Evolutionary conservation across 306 rosid species (phyloP), one percentile per base, ranked within the genome.

Genomic region (Clitoria ternatea): DNA sequence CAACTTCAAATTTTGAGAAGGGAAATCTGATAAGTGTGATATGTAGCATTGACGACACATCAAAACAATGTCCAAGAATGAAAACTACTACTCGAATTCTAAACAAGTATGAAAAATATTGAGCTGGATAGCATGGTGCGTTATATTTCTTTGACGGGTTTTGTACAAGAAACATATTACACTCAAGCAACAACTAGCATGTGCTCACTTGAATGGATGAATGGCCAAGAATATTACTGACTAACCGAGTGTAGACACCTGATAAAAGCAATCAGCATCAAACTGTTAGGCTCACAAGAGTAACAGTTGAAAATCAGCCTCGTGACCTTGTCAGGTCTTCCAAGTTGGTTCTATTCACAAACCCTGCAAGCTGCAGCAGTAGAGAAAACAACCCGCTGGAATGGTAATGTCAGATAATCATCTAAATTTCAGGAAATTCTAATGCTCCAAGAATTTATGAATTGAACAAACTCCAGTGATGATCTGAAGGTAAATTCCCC

Each of bases 391-490:
- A 35, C 9, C 13, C 3, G 39, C 40, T 27, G 62, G 67, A 17
- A 53, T 24, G 81, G 70, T 49, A 70, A 66, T 27, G 44, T 45
- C 47, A 35, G 32, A 70, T 56, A 64, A 75, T 66, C 60, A 66
- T 13, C 55, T 52, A 36, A 42, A 55, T 68, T 61, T 76, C 80
- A 53, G 54, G 73, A 37, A 47, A 30, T n/a, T n/a, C 10, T 32
- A 39, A 23, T 52, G 79, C 53, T 52, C 71, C 30, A 49, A 42
- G 42, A 50, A 18, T 67, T 60, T 79, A 92, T 8, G 92, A 22
- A 59, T 75, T 65, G 69, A 89, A 88, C 62, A 92, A 17, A 71
- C 61, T 63, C 98, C 98, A 89, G 74, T 85, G 90, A 85, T 89
- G 89, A 50, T 89, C 98, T 30, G 95, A 12, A 4, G 88, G 88